Conservation (phyloP, 2,329 filamentous ascomycete species). For the Penicillium sp. region DNA sequence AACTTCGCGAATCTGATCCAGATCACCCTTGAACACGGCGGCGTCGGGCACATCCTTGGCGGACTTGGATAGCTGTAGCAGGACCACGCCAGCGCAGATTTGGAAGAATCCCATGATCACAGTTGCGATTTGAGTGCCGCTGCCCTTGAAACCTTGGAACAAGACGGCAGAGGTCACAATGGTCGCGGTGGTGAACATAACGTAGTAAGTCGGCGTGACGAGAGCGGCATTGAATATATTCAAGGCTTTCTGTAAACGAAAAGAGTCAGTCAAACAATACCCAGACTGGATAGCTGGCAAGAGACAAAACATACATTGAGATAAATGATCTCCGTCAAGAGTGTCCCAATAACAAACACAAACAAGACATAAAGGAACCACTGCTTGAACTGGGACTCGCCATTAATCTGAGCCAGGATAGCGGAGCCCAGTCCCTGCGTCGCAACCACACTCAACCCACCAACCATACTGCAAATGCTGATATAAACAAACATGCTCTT, state of each 20-base stretch:
- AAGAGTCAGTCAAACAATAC: neutral
- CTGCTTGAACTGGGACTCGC: slow-evolving; percentile 88
- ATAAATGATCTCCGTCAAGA: slow-evolving; percentile 92
- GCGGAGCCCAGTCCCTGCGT: slow-evolving; percentile 92
- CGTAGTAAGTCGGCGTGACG: slow-evolving; percentile 97
- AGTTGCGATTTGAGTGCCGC: slow-evolving; percentile 76
- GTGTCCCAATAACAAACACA: slow-evolving; percentile 85
- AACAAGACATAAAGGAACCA: slow-evolving; percentile 95
- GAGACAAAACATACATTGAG: slow-evolving; percentile 75
- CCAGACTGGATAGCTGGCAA: neutral
- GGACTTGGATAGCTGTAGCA: slow-evolving; percentile 96
- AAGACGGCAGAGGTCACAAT: slow-evolving; percentile 92
- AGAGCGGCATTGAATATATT: slow-evolving; percentile 96
- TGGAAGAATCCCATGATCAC: slow-evolving; percentile 92
- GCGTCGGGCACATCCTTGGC: slow-evolving; percentile 96
- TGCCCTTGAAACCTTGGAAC: slow-evolving; percentile 92
- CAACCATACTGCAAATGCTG: slow-evolving; percentile 92
- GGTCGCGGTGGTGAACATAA: slow-evolving; percentile 95
- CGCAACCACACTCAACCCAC: slow-evolving; percentile 90
- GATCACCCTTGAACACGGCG: slow-evolving; percentile 87
- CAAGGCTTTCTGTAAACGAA: slow-evolving; percentile 88
- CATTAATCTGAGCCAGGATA: slow-evolving; percentile 82
- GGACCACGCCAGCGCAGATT: slow-evolving; percentile 89
- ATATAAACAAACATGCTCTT: slow-evolving; percentile 98
- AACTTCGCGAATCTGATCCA: slow-evolving; percentile 94